Conservation (phyloP, 2,329 filamentous ascomycete genomes). For the Ustulina deusta region DNA sequence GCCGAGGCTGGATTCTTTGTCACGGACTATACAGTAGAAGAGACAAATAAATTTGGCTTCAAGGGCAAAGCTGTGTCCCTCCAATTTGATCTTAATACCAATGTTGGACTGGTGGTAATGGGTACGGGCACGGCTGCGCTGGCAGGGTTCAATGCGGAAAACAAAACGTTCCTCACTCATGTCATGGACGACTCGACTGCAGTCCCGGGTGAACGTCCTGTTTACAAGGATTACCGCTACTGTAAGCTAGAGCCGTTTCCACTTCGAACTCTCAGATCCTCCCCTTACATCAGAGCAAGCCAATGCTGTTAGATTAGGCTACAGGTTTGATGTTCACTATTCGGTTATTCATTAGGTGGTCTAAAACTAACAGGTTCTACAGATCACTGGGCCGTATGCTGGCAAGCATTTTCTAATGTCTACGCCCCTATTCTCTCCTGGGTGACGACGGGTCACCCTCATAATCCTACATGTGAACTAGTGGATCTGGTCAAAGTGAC, state of each 20-base stretch:
- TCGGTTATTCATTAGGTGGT: background rate
- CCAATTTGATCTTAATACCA: slow-evolving; percentile 1
- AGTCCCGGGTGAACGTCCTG: background rate
- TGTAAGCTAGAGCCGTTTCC: background rate
- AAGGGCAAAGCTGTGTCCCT: slow-evolving; percentile 2
- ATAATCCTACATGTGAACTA: slow-evolving; percentile 19
- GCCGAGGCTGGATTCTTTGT: slow-evolving; percentile 4
- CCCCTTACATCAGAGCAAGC: background rate
- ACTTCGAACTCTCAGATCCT: background rate
- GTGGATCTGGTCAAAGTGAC: slow-evolving; percentile 9
- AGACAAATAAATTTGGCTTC: background rate
- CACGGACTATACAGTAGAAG: slow-evolving; percentile 7
- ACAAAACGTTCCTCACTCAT: slow-evolving; percentile 11
- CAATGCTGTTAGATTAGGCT: background rate
- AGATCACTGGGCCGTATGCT: slow-evolving; percentile 21
- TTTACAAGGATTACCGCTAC: background rate
- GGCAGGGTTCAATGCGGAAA: slow-evolving; percentile 12
- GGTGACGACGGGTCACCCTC: slow-evolving; percentile 15
- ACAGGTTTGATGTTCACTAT: too few species aligned
- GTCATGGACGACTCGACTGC: slow-evolving; percentile 13
- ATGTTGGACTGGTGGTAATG: background rate
- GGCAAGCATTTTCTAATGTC: slow-evolving; percentile 5
- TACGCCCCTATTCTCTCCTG: slow-evolving; percentile 13
- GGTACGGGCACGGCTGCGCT: slow-evolving; percentile 2
- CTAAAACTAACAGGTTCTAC: background rate